Evolutionary conservation across 371 early-diverging fungal genomes (phyloP).

Genomic region (Apophysomyces elegans): DNA sequence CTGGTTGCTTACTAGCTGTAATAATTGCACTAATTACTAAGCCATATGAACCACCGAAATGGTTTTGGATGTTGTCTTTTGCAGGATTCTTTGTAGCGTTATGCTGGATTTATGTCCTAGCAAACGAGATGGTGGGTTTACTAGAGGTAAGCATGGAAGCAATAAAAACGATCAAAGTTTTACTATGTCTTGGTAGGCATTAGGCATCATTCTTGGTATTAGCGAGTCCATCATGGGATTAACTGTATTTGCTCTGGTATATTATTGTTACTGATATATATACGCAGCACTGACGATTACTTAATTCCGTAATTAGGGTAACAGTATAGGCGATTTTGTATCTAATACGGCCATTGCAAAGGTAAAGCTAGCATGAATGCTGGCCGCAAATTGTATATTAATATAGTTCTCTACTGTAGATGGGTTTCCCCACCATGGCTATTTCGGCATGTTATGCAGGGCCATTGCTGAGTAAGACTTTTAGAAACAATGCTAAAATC

Average conservation of each 20-base stretch:
- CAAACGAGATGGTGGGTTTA: constrained; percentile 81
- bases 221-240: constrained; percentile 84
- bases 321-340: constrained; percentile 83
- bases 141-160: constrained; percentile 27
- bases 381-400: neutral
- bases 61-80: constrained; percentile 59
- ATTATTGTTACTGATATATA: neutral
- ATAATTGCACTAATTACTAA: constrained; percentile 29
- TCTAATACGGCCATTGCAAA: constrained; percentile 86
- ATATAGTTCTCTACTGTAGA: constrained; percentile 22
- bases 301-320: constrained; percentile 55
- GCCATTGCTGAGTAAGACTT: constrained; percentile 71
- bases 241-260: constrained; percentile 82
- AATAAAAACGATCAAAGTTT: too few species aligned
- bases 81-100: constrained; percentile 75
- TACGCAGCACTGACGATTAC: neutral
- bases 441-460: constrained; percentile 87
- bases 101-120: constrained; percentile 80
- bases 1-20: constrained; percentile 32
- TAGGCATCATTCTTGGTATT: constrained; percentile 75
- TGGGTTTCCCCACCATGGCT: constrained; percentile 88
- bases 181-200: constrained; percentile 37
- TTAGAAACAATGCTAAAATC: neutral
- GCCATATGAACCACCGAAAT: constrained; percentile 33
- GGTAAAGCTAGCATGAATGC: constrained; percentile 17